Evolutionary conservation across 1,139 yeast genomes (phyloP).

Genomic region (Kodamaea plutei): DNA sequence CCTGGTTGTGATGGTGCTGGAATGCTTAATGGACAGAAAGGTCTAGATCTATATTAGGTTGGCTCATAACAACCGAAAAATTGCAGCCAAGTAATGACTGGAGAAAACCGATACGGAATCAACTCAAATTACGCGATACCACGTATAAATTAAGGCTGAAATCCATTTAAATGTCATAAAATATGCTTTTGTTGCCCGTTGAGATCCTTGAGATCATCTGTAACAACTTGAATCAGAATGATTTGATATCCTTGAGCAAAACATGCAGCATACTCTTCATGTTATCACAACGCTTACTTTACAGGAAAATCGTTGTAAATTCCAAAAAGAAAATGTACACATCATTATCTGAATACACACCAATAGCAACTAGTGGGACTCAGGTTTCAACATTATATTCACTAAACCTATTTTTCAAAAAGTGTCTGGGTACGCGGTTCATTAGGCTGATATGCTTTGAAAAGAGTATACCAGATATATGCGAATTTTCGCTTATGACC

Average conservation of each 20-base stretch:
- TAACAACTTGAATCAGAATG: slow-evolving; percentile 12
- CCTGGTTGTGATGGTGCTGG: no score
- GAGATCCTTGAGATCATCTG: slow-evolving; percentile 12
- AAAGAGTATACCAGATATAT: slow-evolving; percentile 13
- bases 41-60: background rate
- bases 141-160: background rate
- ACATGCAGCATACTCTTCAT: slow-evolving; percentile 9
- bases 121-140: no score
- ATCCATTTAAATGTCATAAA: background rate
- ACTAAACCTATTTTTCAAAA: slow-evolving; percentile 14
- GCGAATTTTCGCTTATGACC: slow-evolving; percentile 9
- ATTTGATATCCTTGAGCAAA: slow-evolving; percentile 11
- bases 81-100: slow-evolving; percentile 8
- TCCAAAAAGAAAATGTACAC: slow-evolving; percentile 12
- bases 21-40: no score
- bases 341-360: slow-evolving; percentile 1
- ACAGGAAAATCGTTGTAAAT: slow-evolving; percentile 10
- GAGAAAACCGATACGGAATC: slow-evolving; percentile 8
- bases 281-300: slow-evolving; percentile 10
- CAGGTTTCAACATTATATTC: slow-evolving; percentile 12
- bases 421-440: background rate
- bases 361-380: slow-evolving; percentile 8
- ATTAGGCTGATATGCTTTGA: slow-evolving; percentile 8
- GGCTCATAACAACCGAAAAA: background rate
- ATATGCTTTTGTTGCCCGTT: slow-evolving; percentile 7